These are phyloP conservation scores for Talaromyces liani DNA, from an alignment of 495 filamentous ascomycete species.

Conservation along the genomic window DNA sequence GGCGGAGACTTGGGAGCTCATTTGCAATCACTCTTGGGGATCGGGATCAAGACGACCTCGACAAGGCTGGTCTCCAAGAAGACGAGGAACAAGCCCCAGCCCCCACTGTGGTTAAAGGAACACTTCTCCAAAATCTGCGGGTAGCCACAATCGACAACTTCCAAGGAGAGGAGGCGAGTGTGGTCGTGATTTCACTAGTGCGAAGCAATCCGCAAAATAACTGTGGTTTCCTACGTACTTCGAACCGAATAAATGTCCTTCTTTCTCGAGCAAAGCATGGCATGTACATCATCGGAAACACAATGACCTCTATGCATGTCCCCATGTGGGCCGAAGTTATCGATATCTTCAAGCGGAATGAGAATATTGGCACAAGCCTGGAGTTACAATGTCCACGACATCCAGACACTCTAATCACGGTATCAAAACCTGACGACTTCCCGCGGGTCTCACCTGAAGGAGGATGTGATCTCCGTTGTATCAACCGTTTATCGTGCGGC, in stretches of 20 bases:
- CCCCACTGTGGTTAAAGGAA: constrained; percentile 31
- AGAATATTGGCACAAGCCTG: constrained; percentile 47
- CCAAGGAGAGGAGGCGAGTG: constrained; percentile 74
- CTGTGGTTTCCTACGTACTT: constrained; percentile 67
- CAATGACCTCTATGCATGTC: constrained; percentile 45
- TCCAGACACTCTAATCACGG: constrained; percentile 46
- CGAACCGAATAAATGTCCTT: constrained; percentile 77
- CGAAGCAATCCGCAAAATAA: constrained; percentile 56
- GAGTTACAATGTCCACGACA: constrained; percentile 63
- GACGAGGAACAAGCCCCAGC: constrained; percentile 13
- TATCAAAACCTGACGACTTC: constrained; percentile 59
- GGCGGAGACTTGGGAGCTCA: constrained; percentile 35
- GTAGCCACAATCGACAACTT: constrained; percentile 86
- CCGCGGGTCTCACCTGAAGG: constrained; percentile 56
- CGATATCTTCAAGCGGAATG: constrained; percentile 37
- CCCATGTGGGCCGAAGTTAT: constrained; percentile 66
- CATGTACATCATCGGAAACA: constrained; percentile 80
- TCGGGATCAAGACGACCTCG: constrained; percentile 55
- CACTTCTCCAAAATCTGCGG: constrained; percentile 52
- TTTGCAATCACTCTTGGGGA: constrained; percentile 63
- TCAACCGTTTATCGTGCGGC: constrained; percentile 56
- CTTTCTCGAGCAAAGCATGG: constrained; percentile 67
- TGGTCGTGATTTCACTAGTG: constrained; percentile 77
- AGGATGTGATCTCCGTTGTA: constrained; percentile 57
- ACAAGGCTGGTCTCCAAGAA: constrained; percentile 39